A percentile compares a stretch with the other conserved stretches of the same genome.
Evolutionary conservation across 345 rosid genomes (phyloP).

Genomic region (Excoecaria cochinchinensis): DNA sequence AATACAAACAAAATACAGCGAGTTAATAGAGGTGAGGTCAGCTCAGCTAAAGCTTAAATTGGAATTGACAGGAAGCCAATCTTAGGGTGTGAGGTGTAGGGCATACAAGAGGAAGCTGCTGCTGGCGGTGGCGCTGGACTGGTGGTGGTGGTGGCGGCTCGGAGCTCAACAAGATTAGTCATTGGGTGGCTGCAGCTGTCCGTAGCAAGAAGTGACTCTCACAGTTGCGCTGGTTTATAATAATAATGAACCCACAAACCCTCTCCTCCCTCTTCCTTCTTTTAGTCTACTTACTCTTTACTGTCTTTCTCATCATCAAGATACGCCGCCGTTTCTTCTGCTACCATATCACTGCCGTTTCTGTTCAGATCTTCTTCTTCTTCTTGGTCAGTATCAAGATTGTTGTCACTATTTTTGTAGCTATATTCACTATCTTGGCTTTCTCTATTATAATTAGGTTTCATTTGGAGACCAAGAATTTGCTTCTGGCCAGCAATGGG

Average conservation of each 20-base stretch:
- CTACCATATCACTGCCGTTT: slow-evolving; percentile 18
- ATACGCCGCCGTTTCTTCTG: slow-evolving; percentile 39
- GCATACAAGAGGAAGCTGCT: not conserved
- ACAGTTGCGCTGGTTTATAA: slow-evolving; percentile 8
- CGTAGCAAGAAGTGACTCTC: slow-evolving; percentile 1
- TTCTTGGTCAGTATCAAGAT: slow-evolving; percentile 15
- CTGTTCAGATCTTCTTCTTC: not conserved
- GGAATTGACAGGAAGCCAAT: too few species aligned
- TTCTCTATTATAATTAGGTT: not conserved
- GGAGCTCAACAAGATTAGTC: slow-evolving; percentile 36
- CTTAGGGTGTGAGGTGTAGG: too few species aligned
- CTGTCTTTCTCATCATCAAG: slow-evolving; percentile 28
- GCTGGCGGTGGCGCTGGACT: not conserved
- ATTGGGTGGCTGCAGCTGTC: slow-evolving; percentile 20
- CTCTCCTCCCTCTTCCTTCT: not conserved
- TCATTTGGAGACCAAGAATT: not conserved
- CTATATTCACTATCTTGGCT: slow-evolving; percentile 10
- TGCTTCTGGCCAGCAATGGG: slow-evolving; percentile 39
- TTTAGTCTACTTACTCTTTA: not conserved
- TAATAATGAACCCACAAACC: not conserved
- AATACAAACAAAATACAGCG: not conserved
- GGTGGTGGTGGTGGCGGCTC: slow-evolving; percentile 25
- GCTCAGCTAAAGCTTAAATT: too few species aligned
- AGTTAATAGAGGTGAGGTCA: slow-evolving; percentile 22
- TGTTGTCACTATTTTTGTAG: not conserved